Conservation (phyloP, 441 rosid species). For the Populus hybrid region DNA sequence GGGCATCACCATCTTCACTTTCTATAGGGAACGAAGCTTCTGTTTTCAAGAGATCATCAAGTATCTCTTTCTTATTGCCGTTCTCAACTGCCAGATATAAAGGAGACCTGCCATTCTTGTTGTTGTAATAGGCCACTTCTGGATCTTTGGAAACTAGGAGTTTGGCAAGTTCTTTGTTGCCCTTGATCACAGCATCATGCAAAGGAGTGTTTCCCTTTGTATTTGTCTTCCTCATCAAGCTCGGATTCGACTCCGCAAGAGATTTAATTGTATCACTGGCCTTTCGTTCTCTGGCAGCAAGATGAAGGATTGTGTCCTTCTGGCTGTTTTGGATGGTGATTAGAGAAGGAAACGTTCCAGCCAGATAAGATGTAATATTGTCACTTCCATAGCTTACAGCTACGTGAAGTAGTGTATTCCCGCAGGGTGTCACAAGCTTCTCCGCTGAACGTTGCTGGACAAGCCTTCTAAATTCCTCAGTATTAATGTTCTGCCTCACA, state of each 20-base stretch:
- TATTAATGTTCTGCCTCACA: no score
- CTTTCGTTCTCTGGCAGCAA: no score
- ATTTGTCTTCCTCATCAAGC: no score
- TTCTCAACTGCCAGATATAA: constrained; percentile 4
- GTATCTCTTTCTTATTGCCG: rapidly evolving
- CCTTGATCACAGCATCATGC: no score
- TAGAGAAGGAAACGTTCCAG: background rate
- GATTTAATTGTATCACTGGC: no score
- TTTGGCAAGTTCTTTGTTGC: no score
- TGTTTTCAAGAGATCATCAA: background rate
- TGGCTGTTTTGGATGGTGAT: background rate
- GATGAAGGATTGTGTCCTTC: background rate
- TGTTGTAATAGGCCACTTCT: background rate
- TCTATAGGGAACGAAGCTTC: background rate
- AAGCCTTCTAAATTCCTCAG: no score
- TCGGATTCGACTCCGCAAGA: no score
- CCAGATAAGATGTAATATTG: background rate
- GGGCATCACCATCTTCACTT: background rate
- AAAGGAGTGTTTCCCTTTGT: no score
- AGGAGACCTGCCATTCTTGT: background rate
- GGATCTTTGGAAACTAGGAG: background rate
- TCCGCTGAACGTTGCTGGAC: no score
- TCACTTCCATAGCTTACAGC: background rate
- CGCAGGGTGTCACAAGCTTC: background rate
- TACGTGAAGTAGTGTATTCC: background rate